Conservation (phyloP, 768 basidiomycete genomes). For the Asterophora parasitica region DNA sequence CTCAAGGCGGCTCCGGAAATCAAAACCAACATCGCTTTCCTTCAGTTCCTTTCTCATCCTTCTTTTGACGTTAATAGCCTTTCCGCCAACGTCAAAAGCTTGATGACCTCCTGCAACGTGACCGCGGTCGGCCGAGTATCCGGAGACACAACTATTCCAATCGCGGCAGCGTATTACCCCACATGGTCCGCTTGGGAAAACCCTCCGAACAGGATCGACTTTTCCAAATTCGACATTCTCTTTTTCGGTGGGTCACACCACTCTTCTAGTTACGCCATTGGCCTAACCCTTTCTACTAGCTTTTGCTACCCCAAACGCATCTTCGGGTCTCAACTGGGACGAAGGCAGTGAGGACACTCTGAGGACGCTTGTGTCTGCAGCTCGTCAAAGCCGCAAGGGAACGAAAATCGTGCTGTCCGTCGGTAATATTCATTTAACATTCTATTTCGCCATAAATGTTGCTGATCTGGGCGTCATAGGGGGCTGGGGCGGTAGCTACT, state of each 20-base stretch:
- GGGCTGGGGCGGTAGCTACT: constrained; percentile 66
- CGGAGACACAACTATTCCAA: constrained; percentile 13
- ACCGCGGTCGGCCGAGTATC: background rate
- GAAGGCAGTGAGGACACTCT: constrained; percentile 46
- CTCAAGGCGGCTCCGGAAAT: constrained; percentile 27
- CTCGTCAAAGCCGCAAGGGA: constrained; percentile 48
- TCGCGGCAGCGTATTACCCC: constrained; percentile 46
- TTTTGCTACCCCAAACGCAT: constrained; percentile 63
- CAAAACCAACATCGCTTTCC: constrained; percentile 23
- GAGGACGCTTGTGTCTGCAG: constrained; percentile 49
- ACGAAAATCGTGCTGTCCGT: constrained; percentile 66
- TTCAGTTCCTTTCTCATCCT: constrained; percentile 27
- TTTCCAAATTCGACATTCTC: constrained; percentile 59
- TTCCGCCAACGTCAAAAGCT: background rate
- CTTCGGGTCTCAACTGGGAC: constrained; percentile 50
- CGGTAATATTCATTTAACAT: constrained; percentile 39
- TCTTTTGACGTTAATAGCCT: background rate
- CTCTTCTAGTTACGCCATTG: background rate
- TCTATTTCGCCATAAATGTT: background rate
- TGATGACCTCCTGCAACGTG: constrained; percentile 7
- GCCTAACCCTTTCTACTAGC: constrained; percentile 34
- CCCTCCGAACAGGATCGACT: constrained; percentile 57
- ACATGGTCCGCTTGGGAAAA: constrained; percentile 44
- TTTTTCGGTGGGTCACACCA: constrained; percentile 45
- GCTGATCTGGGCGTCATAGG: constrained; percentile 21